Percentiles rank a stretch among this genome's conserved stretches.
These are phyloP conservation scores for Rhizodiscina lignyota DNA, from an alignment of 495 filamentous ascomycete genomes.

Conservation along the genomic window DNA sequence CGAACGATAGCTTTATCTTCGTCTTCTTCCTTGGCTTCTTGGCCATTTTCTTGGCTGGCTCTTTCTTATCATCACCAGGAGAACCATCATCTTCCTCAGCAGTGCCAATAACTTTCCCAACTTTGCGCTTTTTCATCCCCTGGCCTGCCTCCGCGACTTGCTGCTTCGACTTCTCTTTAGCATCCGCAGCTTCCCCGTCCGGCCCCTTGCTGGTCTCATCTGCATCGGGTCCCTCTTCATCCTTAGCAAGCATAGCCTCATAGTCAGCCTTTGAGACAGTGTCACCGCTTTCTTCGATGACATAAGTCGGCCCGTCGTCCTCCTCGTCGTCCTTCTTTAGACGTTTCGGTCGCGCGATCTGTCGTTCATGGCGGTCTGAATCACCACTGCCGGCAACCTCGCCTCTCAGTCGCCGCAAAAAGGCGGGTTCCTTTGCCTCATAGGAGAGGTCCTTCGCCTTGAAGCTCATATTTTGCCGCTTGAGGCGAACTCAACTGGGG, in stretches of 20 bases:
- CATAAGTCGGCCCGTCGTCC: slow-evolving; percentile 29
- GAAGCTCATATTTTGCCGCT: slow-evolving; percentile 24
- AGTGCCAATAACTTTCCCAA: background rate
- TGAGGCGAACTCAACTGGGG: too few species aligned
- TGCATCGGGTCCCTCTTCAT: too few species aligned
- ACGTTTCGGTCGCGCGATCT: slow-evolving; percentile 22
- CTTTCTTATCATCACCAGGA: background rate
- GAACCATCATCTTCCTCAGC: slow-evolving; percentile 1
- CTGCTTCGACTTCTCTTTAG: slow-evolving; percentile 1
- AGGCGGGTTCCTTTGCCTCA: slow-evolving; percentile 23
- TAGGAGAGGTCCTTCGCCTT: slow-evolving; percentile 30
- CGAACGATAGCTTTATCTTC: slow-evolving; percentile 26
- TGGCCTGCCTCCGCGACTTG: background rate
- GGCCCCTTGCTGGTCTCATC: slow-evolving; percentile 10
- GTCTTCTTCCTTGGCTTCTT: slow-evolving; percentile 24
- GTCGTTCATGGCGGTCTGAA: slow-evolving; percentile 22
- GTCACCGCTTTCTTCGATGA: slow-evolving; percentile 28
- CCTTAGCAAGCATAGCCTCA: slow-evolving; percentile 20
- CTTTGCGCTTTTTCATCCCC: slow-evolving; percentile 2
- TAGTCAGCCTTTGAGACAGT: slow-evolving; percentile 26
- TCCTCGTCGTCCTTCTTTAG: slow-evolving; percentile 24
- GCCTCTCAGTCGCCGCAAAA: slow-evolving; percentile 24
- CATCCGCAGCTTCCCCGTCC: slow-evolving; percentile 8
- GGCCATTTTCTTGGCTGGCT: slow-evolving; percentile 1
- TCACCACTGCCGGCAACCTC: slow-evolving; percentile 20